These are phyloP conservation scores for Amylostereum areolatum DNA, from an alignment of 1,284 basidiomycete species.

Conservation along the genomic window DNA sequence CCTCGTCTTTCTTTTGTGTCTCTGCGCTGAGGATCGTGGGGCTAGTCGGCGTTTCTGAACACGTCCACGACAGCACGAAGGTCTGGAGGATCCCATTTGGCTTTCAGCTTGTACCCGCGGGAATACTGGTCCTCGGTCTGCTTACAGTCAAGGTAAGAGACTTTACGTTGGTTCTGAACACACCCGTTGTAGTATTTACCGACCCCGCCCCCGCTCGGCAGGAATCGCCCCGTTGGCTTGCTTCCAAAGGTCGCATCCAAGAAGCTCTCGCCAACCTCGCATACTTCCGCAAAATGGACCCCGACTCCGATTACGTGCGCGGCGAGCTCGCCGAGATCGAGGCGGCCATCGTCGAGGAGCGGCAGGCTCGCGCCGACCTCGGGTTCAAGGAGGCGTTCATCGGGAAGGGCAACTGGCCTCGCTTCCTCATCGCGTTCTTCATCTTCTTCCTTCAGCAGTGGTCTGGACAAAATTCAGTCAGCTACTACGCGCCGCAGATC, in stretches of 20 bases:
- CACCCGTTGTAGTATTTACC: too few species aligned
- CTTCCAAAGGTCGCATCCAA: slow-evolving; percentile 27
- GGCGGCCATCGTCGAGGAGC: slow-evolving; percentile 60
- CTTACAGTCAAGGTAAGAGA: slow-evolving; percentile 52
- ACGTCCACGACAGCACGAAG: slow-evolving; percentile 39
- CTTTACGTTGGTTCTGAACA: too few species aligned
- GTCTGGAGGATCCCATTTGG: slow-evolving; percentile 75
- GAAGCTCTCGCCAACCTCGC: slow-evolving; percentile 30
- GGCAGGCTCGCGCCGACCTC: slow-evolving; percentile 46
- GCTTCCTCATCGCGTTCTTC: slow-evolving; percentile 62
- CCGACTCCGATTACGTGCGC: slow-evolving; percentile 43
- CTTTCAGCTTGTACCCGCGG: slow-evolving; percentile 72
- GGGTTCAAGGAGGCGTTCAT: slow-evolving; percentile 65
- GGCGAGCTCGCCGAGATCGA: slow-evolving; percentile 58
- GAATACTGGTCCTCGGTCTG: slow-evolving; percentile 70
- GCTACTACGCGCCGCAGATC: slow-evolving; percentile 75
- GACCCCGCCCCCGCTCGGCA: neutral
- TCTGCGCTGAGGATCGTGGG: slow-evolving; percentile 17
- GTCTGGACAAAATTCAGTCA: slow-evolving; percentile 56
- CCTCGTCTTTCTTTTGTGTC: neutral
- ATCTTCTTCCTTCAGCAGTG: slow-evolving; percentile 64
- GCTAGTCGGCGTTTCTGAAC: slow-evolving; percentile 50
- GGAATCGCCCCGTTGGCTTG: slow-evolving; percentile 32
- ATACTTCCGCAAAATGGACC: slow-evolving; percentile 52
- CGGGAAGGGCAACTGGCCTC: slow-evolving; percentile 67